These are phyloP conservation scores for Emergomyces pasteurianus DNA, from an alignment of 2,329 filamentous ascomycete species.

Conservation along the genomic window DNA sequence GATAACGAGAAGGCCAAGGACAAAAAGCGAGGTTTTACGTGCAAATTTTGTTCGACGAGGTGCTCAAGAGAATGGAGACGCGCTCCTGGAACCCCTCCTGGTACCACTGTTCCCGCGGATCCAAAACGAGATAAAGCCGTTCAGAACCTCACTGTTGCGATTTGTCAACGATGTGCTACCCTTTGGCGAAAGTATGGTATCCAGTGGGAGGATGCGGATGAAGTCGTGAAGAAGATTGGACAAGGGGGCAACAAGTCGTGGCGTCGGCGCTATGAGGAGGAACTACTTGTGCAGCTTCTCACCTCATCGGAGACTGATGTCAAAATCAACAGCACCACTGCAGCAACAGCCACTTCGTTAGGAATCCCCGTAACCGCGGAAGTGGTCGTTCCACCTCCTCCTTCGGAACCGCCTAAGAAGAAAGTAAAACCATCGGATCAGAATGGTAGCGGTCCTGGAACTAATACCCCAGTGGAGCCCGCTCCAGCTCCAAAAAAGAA, in stretches of 20 bases:
- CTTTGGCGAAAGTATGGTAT: slow-evolving; percentile 94
- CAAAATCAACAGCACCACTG: slow-evolving; percentile 31
- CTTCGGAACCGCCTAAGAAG: slow-evolving; percentile 47
- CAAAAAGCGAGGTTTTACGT: slow-evolving; percentile 75
- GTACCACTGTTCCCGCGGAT: slow-evolving; percentile 56
- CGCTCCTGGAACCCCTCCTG: slow-evolving; percentile 65
- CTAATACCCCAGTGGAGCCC: slow-evolving; percentile 33
- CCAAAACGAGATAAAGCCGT: slow-evolving; percentile 65
- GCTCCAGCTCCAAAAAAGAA: slow-evolving; percentile 49
- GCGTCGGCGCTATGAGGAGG: slow-evolving; percentile 86
- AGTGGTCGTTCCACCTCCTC: slow-evolving; percentile 18
- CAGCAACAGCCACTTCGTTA: slow-evolving; percentile 32
- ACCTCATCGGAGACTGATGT: slow-evolving; percentile 35
- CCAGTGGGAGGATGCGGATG: slow-evolving; percentile 88
- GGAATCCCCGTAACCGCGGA: slow-evolving; percentile 28
- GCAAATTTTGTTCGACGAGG: slow-evolving; percentile 80
- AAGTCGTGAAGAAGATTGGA: slow-evolving; percentile 76
- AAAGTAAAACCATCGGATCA: slow-evolving; percentile 43
- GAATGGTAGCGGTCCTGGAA: slow-evolving; percentile 38
- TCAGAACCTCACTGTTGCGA: slow-evolving; percentile 58
- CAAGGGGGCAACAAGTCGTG: slow-evolving; percentile 68
- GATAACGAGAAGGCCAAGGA: slow-evolving; percentile 72
- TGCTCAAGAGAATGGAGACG: slow-evolving; percentile 82
- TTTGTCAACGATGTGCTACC: slow-evolving; percentile 82
- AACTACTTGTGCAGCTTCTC: slow-evolving; percentile 46